phyloP scores from a whole-genome alignment of 1,284 basidiomycete species.

The Tausonia pullulans region DNA sequence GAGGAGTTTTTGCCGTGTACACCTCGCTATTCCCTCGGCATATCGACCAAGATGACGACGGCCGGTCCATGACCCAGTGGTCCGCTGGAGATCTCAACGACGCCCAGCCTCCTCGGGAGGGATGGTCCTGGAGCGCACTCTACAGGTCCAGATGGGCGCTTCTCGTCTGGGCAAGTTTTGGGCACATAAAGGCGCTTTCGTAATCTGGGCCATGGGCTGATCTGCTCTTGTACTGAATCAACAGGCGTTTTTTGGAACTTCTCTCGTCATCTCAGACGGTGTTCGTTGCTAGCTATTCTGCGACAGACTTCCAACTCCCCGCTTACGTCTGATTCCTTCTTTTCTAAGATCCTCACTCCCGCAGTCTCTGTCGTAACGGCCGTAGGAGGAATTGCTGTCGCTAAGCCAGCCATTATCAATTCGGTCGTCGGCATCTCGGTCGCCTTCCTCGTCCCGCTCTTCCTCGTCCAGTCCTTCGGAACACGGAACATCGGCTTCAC shows the following conservation, averaged over 20 bases:
- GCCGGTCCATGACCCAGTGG: conserved; percentile 44
- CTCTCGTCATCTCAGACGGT: conserved; percentile 52
- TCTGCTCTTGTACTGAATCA: no score
- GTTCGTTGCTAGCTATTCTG: no score
- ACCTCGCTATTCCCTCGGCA: conserved; percentile 48
- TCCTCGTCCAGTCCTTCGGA: conserved; percentile 49
- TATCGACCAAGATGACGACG: conserved; percentile 38
- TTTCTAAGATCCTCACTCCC: conserved; percentile 37
- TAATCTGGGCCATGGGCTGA: no score
- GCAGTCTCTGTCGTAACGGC: conserved; percentile 49
- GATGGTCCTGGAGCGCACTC: background rate
- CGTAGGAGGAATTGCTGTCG: conserved; percentile 53
- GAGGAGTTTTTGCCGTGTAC: conserved; percentile 53
- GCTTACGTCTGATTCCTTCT: no score
- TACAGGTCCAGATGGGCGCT: conserved; percentile 39
- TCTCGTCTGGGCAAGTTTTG: conserved; percentile 27
- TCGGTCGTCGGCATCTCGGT: conserved; percentile 50
- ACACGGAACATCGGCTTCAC: conserved; percentile 38
- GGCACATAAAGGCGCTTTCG: background rate
- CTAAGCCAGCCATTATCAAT: conserved; percentile 40
- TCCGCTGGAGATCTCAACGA: conserved; percentile 7
- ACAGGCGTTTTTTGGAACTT: conserved; percentile 36
- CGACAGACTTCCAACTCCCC: no score
- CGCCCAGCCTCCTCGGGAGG: background rate
- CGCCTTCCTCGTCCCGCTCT: conserved; percentile 48